A percentile compares a stretch with the other conserved stretches of the same genome.
Evolutionary conservation across 345 rosid species (phyloP).

Genomic region (Aquilaria sinensis): DNA sequence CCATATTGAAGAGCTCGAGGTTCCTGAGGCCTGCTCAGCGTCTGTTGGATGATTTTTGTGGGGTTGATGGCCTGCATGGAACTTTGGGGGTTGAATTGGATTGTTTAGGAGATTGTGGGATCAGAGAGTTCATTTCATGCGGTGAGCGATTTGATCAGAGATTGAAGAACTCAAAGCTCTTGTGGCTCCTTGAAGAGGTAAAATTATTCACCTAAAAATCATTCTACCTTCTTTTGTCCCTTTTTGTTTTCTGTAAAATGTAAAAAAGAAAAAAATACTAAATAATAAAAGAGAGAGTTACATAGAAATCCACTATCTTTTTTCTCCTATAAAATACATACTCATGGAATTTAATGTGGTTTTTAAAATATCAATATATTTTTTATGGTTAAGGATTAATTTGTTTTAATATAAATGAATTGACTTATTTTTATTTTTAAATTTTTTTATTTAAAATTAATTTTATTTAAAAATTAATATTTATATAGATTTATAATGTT

Average conservation of each 20-base stretch:
- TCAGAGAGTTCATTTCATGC: slow-evolving; percentile 13
- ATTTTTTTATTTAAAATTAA: no score
- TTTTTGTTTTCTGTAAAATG: slow-evolving; percentile 3
- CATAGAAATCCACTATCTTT: no score
- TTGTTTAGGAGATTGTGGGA: slow-evolving; percentile 12
- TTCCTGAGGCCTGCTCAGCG: slow-evolving; percentile 84
- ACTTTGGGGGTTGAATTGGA: slow-evolving; percentile 13
- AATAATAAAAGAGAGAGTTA: no score
- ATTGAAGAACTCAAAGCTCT: slow-evolving; percentile 28
- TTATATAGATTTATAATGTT: no score
- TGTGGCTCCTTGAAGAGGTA: slow-evolving; percentile 41
- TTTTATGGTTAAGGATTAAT: no score
- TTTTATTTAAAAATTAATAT: no score
- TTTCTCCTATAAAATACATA: no score
- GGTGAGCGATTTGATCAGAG: slow-evolving; percentile 22
- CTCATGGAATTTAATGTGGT: no score
- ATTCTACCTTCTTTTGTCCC: neutral
- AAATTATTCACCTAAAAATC: neutral
- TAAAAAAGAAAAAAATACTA: no score
- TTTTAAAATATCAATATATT: no score
- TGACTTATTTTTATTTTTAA: no score
- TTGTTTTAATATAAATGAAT: no score
- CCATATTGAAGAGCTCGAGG: slow-evolving; percentile 69
- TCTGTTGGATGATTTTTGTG: slow-evolving; percentile 62
- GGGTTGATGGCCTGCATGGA: slow-evolving; percentile 7